Conservation (phyloP, 306 rosid species). For the Prosopis cineraria region DNA sequence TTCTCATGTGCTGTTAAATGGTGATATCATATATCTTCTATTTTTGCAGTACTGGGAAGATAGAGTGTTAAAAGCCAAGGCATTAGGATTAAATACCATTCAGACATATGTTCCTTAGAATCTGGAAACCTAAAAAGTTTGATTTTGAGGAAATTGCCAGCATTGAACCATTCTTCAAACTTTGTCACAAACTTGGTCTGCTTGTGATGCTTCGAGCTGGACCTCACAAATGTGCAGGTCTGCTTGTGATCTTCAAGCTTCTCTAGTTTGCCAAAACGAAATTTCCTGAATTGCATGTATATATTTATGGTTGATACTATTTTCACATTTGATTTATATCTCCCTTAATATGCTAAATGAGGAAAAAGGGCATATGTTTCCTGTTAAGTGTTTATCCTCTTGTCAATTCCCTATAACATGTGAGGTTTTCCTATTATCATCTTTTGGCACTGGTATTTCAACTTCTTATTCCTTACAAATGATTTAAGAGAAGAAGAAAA, state of each 20-base stretch:
- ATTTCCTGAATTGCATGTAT: slow-evolving; percentile 2
- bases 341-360: neutral
- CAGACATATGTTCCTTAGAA: slow-evolving; percentile 96
- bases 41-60: slow-evolving; percentile 91
- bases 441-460: slow-evolving; percentile 24
- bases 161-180: slow-evolving; percentile 70
- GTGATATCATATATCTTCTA: slow-evolving; percentile 33
- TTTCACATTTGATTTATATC: slow-evolving; percentile 15
- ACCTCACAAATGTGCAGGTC: slow-evolving; percentile 92
- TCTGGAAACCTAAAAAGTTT: slow-evolving; percentile 59
- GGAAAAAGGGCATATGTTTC: slow-evolving; percentile 10
- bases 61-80: slow-evolving; percentile 88
- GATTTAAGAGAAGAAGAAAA: slow-evolving; percentile 1
- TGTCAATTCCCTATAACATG: slow-evolving; percentile 10
- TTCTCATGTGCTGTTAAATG: slow-evolving; percentile 32
- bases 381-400: slow-evolving; percentile 10
- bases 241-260: slow-evolving; percentile 19
- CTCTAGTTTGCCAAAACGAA: slow-evolving; percentile 2
- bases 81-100: slow-evolving; percentile 90
- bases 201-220: slow-evolving; percentile 90
- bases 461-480: slow-evolving; percentile 14
- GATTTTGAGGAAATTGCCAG: slow-evolving; percentile 79
- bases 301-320: slow-evolving; percentile 7
- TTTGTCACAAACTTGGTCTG: slow-evolving; percentile 76
- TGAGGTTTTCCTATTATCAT: neutral